phyloP scores from a whole-genome alignment of 345 rosid genomes.

The Cochlearia excelsa region DNA sequence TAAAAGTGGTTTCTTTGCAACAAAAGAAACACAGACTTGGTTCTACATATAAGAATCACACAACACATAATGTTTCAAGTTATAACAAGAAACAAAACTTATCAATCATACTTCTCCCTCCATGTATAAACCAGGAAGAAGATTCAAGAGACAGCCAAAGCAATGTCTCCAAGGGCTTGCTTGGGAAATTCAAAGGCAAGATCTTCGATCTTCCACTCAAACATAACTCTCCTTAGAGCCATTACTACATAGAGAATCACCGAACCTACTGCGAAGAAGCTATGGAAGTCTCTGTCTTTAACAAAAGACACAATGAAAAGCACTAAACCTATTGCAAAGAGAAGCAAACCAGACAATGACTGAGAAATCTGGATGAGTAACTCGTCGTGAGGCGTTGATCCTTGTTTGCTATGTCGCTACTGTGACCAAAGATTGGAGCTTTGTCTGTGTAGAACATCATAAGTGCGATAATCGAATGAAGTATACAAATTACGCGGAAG shows the following conservation, averaged over 20 bases:
- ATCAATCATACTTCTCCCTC: constrained; percentile 91
- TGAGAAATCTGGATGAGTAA: constrained; percentile 79
- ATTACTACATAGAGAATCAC: constrained; percentile 62
- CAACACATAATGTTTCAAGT: too few species aligned
- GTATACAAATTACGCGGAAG: constrained; percentile 50
- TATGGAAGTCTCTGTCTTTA: constrained; percentile 70
- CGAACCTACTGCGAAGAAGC: constrained; percentile 81
- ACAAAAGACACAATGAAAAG: constrained; percentile 85
- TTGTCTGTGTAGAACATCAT: constrained; percentile 79
- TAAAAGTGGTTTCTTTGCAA: not conserved
- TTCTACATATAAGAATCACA: too few species aligned
- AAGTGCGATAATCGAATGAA: constrained; percentile 73
- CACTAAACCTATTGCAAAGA: constrained; percentile 65
- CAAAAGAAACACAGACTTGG: too few species aligned
- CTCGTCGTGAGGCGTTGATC: constrained; percentile 90
- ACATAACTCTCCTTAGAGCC: constrained; percentile 74
- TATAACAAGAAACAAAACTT: not conserved
- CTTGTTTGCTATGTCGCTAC: constrained; percentile 61
- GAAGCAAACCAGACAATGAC: constrained; percentile 88
- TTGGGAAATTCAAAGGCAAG: constrained; percentile 66
- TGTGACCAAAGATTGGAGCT: constrained; percentile 57
- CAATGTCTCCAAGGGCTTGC: constrained; percentile 68
- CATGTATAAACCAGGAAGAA: constrained; percentile 79
- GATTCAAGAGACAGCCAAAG: constrained; percentile 74
- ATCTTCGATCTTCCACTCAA: constrained; percentile 65